Evolutionary conservation across 208 protist genomes (phyloP).

Genomic region (Leishmania arabica): DNA sequence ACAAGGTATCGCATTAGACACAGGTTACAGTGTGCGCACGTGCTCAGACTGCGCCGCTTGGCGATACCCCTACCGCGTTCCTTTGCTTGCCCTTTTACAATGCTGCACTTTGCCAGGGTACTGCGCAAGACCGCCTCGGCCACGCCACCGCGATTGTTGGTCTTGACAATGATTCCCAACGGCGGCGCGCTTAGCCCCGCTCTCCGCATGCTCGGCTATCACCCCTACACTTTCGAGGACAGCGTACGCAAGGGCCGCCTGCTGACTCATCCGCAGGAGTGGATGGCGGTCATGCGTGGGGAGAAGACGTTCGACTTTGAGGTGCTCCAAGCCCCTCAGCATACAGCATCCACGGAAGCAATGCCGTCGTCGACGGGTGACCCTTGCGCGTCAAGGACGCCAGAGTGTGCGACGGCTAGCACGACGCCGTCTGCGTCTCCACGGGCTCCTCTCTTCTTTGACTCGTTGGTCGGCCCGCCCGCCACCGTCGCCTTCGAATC

Average conservation of each 20-base stretch:
- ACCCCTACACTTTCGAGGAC: constrained; percentile 77
- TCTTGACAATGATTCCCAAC: constrained; percentile 81
- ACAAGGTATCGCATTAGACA: not conserved
- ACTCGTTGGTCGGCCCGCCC: constrained; percentile 78
- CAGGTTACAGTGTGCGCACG: not conserved
- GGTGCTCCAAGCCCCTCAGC: constrained; percentile 33
- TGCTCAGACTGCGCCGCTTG: not conserved
- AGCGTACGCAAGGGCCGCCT: constrained; percentile 64
- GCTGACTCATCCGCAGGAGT: constrained; percentile 80
- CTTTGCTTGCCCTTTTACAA: not conserved
- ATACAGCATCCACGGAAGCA: not conserved
- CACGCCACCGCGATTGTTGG: constrained; percentile 39
- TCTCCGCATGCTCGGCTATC: constrained; percentile 66
- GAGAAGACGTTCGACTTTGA: constrained; percentile 69
- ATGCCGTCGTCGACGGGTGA: not conserved
- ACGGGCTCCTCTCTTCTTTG: constrained; percentile 33
- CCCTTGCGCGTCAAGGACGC: not conserved
- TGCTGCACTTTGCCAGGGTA: constrained; percentile 11
- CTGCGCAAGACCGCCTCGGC: constrained; percentile 4
- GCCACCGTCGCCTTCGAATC: constrained; percentile 80
- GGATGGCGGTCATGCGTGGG: constrained; percentile 63
- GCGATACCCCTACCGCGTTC: not conserved
- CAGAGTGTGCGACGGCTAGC: not conserved
- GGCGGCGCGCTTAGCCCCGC: constrained; percentile 69
- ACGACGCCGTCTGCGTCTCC: not conserved